Evolutionary conservation across 306 rosid genomes (phyloP).

Genomic region (Lathyrus oleraceus): DNA sequence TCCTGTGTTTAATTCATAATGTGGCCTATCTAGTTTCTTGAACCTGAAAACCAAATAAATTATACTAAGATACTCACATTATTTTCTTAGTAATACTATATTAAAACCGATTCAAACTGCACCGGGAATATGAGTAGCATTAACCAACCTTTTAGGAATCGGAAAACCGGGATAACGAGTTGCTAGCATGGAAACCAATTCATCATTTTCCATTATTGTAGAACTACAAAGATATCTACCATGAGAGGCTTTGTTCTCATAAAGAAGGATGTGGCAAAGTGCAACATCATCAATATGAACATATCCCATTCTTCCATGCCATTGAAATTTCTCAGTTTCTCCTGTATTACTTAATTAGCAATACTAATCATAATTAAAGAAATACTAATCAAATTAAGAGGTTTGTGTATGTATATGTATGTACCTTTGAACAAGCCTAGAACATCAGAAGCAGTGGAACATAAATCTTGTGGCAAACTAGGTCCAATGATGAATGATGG

Average conservation of each 20-base stretch:
- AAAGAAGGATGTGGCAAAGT: slow-evolving; percentile 63
- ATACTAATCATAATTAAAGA: not conserved
- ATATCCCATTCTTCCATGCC: slow-evolving; percentile 86
- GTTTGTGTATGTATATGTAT: not conserved
- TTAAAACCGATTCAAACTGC: no score
- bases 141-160: slow-evolving; percentile 59
- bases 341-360: slow-evolving; percentile 41
- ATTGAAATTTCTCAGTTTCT: slow-evolving; percentile 59
- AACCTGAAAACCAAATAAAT: slow-evolving; percentile 50
- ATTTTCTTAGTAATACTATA: not conserved
- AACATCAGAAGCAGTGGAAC: slow-evolving; percentile 81
- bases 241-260: slow-evolving; percentile 49
- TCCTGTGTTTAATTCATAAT: slow-evolving; percentile 54
- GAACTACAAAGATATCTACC: slow-evolving; percentile 82
- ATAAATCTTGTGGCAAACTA: slow-evolving; percentile 63
- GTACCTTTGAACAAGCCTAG: slow-evolving; percentile 76
- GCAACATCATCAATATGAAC: slow-evolving; percentile 86
- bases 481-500: slow-evolving; percentile 76
- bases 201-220: slow-evolving; percentile 45
- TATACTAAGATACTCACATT: not conserved
- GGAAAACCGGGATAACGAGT: slow-evolving; percentile 64
- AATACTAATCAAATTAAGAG: not conserved
- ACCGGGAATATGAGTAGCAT: not conserved
- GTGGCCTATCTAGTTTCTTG: slow-evolving; percentile 51
- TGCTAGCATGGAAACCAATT: slow-evolving; percentile 53